Evolutionary conservation across 164 flowering plant species (phyloP).

Genomic region (Akebia trifoliata): DNA sequence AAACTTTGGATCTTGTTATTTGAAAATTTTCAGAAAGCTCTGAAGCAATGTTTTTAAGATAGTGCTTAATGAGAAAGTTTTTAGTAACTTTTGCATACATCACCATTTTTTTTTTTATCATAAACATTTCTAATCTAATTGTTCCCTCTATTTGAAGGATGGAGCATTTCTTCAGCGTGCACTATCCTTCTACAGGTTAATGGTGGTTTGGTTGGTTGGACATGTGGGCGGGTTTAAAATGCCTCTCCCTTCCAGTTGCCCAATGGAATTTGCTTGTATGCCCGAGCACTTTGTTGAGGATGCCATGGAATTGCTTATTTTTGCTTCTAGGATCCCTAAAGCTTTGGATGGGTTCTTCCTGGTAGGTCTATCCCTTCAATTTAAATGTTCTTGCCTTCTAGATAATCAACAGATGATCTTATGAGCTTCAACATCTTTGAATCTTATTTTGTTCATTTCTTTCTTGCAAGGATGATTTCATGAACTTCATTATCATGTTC

Average conservation of each 20-base stretch:
- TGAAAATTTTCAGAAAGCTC: no score
- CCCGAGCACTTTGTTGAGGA: constrained; percentile 99
- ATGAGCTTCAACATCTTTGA: neutral
- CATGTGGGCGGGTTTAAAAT: constrained; percentile 88
- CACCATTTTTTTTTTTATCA: neutral
- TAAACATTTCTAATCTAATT: constrained; percentile 1
- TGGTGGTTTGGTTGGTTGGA: constrained; percentile 88
- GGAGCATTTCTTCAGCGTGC: constrained; percentile 67
- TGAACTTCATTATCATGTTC: constrained; percentile 98
- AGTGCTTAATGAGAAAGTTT: neutral
- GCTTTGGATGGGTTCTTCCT: constrained; percentile 78
- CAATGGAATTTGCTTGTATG: constrained; percentile 92
- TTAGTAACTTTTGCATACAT: neutral
- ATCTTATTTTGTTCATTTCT: constrained; percentile 1
- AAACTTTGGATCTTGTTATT: no score
- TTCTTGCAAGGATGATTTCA: constrained; percentile 78
- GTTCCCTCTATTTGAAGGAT: constrained; percentile 42
- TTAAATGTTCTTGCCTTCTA: neutral
- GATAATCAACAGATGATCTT: neutral
- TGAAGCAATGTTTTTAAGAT: no score
- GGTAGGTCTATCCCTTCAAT: constrained; percentile 31
- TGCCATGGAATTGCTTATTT: constrained; percentile 90
- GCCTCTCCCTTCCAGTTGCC: constrained; percentile 83
- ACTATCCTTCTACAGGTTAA: constrained; percentile 80
- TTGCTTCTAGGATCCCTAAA: constrained; percentile 86